Evolutionary conservation across 768 basidiomycete genomes (phyloP), one percentile per base, ranked within the genome.

Genomic region (Rhizopogon rudus): DNA sequence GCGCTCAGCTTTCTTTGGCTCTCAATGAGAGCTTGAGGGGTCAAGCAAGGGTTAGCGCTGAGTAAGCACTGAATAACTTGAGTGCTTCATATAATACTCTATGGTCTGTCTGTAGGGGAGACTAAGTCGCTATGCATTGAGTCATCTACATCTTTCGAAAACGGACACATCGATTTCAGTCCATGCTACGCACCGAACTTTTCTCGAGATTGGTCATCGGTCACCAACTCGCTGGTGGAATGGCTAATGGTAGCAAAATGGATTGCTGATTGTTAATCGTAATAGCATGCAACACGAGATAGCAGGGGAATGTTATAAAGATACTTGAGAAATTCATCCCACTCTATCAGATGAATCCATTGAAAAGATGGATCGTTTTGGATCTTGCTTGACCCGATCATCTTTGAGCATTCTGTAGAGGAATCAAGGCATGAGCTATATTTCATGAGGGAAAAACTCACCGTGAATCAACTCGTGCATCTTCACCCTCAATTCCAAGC

Each of bases 401-500:
- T 97, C 94, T 70, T 89, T 93, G 60, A 97, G 73, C 87, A 96
- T 89, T 45, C 93, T 95, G 33, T 22, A 35, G 57, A 44, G 48
- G 8, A 37, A 16, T 40, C 53, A 39, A 42, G 6, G 0, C 29
- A 9, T 9, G 33, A 10, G 28, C 57, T 37, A 57, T 25, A 43
- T 40, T 3, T 14, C 6, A 3, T 12, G 45, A 22, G 6, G 6
- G 3, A 22, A 37, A 17, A 12, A 65, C 87, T 52, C 51, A 94
- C 96, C 93, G 79, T 39, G 88, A 75, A 72, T 99, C 92, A 40
- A 93, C 76, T 40, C 96, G 77, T 2, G 88, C 84, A 70, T 99
- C 96, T 56, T 96, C 95, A 14, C 91, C 91, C 70, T 98, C 92
- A 1, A 98, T 85, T 1, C 86, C 86, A 1, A 98, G 70, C 29